These are phyloP conservation scores for Linnemannia elongata DNA, from an alignment of 192 early-diverging fungal genomes.

Conservation along the genomic window DNA sequence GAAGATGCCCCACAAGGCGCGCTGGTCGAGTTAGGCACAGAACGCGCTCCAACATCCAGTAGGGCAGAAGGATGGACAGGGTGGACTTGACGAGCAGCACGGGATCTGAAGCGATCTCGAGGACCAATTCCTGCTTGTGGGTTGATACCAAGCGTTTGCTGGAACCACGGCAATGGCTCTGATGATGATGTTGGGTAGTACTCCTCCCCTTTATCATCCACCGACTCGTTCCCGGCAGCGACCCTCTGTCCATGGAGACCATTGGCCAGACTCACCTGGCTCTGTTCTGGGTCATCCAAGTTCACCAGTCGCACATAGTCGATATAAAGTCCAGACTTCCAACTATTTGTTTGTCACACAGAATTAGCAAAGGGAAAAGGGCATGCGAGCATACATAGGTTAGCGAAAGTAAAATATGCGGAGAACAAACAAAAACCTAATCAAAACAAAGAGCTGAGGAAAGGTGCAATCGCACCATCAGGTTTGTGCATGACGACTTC, in stretches of 20 bases:
- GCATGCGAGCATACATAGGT: not conserved
- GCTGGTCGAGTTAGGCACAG: not conserved
- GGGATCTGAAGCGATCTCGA: not conserved
- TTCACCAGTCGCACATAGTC: conserved; percentile 48
- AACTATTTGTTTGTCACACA: conserved; percentile 14
- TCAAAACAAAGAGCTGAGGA: not conserved
- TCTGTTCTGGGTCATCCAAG: conserved; percentile 33
- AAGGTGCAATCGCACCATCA: not conserved
- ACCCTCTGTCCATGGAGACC: not conserved
- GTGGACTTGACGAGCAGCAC: conserved; percentile 23
- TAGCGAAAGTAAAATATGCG: not conserved
- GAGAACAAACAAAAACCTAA: not conserved
- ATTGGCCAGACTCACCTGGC: not conserved
- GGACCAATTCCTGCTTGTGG: conserved; percentile 6
- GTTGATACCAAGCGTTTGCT: conserved; percentile 9
- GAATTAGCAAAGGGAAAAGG: not conserved
- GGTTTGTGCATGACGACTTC: not conserved
- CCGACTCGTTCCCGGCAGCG: conserved; percentile 22
- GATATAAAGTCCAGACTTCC: conserved; percentile 46
- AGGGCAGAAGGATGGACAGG: not conserved
- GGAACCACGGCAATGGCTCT: conserved; percentile 2
- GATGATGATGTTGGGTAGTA: conserved; percentile 25
- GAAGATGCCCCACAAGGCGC: not conserved
- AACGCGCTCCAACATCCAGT: conserved; percentile 21
- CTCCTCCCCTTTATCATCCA: conserved; percentile 46